These are phyloP conservation scores for Solanum chiquidenum DNA, from an alignment of 257 asterid genomes.

Conservation along the genomic window DNA sequence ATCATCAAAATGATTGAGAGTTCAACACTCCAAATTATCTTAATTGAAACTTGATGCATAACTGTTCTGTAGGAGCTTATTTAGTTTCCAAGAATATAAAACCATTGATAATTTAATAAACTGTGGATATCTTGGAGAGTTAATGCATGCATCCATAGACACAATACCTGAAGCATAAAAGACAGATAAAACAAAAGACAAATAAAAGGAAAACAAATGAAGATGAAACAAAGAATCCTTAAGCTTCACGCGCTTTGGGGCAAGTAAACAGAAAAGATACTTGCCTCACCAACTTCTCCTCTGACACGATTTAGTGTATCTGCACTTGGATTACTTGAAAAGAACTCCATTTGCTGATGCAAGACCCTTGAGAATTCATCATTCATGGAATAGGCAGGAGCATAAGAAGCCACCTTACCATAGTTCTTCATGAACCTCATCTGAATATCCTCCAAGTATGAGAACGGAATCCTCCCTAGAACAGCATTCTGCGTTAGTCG, in stretches of 20 bases:
- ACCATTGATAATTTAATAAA: not conserved
- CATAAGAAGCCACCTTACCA: constrained; percentile 66
- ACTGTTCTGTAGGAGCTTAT: not conserved
- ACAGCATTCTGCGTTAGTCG: not conserved
- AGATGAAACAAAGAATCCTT: not conserved
- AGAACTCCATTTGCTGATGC: constrained; percentile 98
- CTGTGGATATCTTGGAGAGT: not conserved
- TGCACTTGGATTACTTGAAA: constrained; percentile 87
- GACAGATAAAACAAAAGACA: not conserved
- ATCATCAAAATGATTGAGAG: not conserved
- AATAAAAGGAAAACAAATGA: not conserved
- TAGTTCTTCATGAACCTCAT: constrained; percentile 98
- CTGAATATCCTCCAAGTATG: constrained; percentile 89
- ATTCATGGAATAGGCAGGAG: constrained; percentile 98
- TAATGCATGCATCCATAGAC: not conserved
- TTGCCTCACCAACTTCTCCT: constrained; percentile 93
- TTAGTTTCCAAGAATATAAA: not conserved
- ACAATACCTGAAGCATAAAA: not conserved
- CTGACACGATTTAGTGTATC: constrained; percentile 85
- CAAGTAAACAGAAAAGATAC: constrained; percentile 3
- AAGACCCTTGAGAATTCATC: constrained; percentile 98
- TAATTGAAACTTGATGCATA: not conserved
- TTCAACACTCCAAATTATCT: not conserved
- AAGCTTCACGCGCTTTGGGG: not conserved
- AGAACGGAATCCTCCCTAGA: constrained; percentile 89